Evolutionary conservation across 1,284 basidiomycete species (phyloP).

Genomic region (Apiotrichum laibachii): DNA sequence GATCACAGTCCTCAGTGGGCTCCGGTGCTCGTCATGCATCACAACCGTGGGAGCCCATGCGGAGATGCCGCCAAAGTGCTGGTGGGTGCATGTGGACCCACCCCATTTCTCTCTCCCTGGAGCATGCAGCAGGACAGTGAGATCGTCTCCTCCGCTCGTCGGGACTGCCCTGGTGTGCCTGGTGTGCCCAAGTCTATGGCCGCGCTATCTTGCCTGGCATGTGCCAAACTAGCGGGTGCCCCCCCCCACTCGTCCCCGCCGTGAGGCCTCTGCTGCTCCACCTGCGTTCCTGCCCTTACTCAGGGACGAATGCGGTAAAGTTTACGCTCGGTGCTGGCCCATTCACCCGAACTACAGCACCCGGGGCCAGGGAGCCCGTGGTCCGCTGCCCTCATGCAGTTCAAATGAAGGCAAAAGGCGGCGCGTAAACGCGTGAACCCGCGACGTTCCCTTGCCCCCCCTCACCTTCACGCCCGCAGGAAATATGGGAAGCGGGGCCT

Average conservation of each 20-base stretch:
- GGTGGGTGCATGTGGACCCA: not conserved
- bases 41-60: too few relatives aligned
- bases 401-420: too few relatives aligned
- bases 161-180: conserved; percentile 1
- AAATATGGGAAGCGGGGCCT: too few relatives aligned
- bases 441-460: too few relatives aligned
- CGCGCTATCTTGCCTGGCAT: not conserved
- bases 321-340: conserved; percentile 14
- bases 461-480: too few relatives aligned
- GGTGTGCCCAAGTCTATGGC: not conserved
- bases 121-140: not conserved
- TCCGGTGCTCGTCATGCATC: too few relatives aligned
- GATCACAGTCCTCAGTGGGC: too few relatives aligned
- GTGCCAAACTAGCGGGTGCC: not conserved
- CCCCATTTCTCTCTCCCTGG: not conserved
- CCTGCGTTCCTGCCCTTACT: not conserved
- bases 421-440: too few relatives aligned
- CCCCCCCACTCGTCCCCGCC: not conserved
- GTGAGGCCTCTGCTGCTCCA: not conserved
- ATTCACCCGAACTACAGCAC: conserved; percentile 7
- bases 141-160: not conserved
- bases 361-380: too few relatives aligned
- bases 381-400: too few relatives aligned
- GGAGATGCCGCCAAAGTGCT: too few relatives aligned
- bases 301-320: conserved; percentile 3